Base-by-base conservation (phyloP, 306 rosid genomes). In the Pachyrhizus erosus region DNA sequence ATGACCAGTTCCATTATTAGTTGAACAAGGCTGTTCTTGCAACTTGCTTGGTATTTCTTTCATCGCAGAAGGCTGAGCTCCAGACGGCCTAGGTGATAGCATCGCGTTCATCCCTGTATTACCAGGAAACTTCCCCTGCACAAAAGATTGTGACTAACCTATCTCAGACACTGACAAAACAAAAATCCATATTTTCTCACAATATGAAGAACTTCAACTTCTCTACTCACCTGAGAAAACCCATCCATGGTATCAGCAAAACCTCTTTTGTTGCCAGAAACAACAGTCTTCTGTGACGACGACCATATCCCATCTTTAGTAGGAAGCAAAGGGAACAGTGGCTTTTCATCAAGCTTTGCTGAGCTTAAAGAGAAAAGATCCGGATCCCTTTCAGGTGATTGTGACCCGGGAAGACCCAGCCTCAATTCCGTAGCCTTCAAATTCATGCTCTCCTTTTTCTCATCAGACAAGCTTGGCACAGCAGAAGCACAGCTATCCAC, bases 341-440 rank as follows among this genome's bases (percentile, higher is more conserved):
- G 94, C 83, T 93, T 96, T 88, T 96, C 97, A 54, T 92, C 97
- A 29, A 85, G 91, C 77, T 90, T 86, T 20, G 87, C 73, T 3
- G 92, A 45, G 85, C 84, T 83, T 18, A 62, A 65, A 80, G 84
- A 70, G 84, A 79, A 89, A 76, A 69, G 81, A 54, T 88, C 89
- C 49, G 76, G 68, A 34, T 88, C 90, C 70, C 96, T 83, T 66
- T 88, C 97, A 0, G 97, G 97, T 3, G 99, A 93, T 48, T 87
- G 94, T 73, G 94, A 96, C 87, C 96, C 97, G 40, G 99, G 99
- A 84, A 96, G 97, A 52, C 98, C 98, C 37, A 96, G 89, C 87
- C 94, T 90, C 89, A 93, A 82, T 79, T 96, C 99, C 0, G 99
- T 93, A 71, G 98, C 98, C 89, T 87, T 91, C 80, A 93, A 87